A percentile compares a stretch with the other conserved stretches of the same genome.
Conservation (phyloP, 495 filamentous ascomycete genomes). For the Penicillium daleae region DNA sequence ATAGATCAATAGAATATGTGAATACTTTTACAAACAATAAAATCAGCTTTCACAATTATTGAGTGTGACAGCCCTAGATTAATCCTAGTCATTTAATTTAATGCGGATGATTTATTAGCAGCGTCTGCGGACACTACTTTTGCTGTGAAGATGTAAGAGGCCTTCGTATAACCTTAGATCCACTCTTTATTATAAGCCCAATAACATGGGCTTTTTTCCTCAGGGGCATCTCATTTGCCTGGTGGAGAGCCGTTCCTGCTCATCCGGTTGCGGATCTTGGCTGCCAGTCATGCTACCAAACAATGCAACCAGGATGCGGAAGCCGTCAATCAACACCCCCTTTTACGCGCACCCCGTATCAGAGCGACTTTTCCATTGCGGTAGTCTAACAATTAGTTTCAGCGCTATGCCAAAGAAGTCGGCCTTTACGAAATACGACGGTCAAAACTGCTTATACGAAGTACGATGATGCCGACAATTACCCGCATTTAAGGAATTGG, state of each 20-base stretch:
- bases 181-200: neutral
- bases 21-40: too few relatives aligned
- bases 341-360: neutral
- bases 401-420: neutral
- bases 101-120: too few relatives aligned
- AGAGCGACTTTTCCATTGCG: neutral
- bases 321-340: neutral
- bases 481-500: neutral
- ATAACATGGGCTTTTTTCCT: neutral
- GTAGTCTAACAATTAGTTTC: neutral
- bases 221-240: neutral
- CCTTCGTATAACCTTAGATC: neutral
- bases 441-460: neutral
- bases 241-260: neutral
- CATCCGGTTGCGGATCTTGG: constrained; percentile 2
- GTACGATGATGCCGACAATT: neutral
- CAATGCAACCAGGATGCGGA: neutral
- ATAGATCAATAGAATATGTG: neutral
- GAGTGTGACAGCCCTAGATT: too few relatives aligned
- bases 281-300: neutral
- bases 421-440: neutral
- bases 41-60: too few relatives aligned
- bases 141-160: neutral
- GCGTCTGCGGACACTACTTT: neutral
- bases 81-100: too few relatives aligned